phyloP scores from a whole-genome alignment of 768 basidiomycete species.

The Suillus clintonianus region DNA sequence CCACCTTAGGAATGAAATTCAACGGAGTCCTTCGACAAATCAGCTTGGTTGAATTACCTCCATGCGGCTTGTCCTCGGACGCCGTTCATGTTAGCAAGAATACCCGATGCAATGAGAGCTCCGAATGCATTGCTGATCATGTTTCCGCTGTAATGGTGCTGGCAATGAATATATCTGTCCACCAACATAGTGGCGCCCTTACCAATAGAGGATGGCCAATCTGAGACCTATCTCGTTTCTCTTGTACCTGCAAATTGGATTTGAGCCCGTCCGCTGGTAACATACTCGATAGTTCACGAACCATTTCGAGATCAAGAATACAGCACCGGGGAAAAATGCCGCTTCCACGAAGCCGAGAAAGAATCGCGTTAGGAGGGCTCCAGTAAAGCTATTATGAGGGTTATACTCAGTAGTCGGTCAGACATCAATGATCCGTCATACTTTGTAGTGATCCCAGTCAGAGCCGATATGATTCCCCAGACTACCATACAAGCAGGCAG shows the following conservation, averaged over 20 bases:
- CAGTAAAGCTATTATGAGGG: constrained; percentile 34
- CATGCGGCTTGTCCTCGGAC: constrained; percentile 51
- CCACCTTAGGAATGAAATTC: constrained; percentile 35
- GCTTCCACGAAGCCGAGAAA: constrained; percentile 56
- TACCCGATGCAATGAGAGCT: constrained; percentile 48
- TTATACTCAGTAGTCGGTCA: not conserved
- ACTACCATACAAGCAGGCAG: constrained; percentile 66
- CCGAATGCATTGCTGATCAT: constrained; percentile 60
- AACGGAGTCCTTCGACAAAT: not conserved
- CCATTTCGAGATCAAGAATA: constrained; percentile 39
- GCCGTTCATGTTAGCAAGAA: constrained; percentile 49
- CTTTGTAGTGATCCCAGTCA: constrained; percentile 43
- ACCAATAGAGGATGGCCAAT: constrained; percentile 46
- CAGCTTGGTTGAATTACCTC: constrained; percentile 37
- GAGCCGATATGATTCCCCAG: constrained; percentile 64
- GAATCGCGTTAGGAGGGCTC: constrained; percentile 48
- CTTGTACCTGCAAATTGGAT: constrained; percentile 39
- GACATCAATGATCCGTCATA: constrained; percentile 8
- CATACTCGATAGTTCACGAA: constrained; percentile 26
- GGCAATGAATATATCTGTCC: too few relatives aligned
- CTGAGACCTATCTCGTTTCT: constrained; percentile 45
- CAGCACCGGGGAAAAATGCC: constrained; percentile 46
- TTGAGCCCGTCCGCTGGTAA: constrained; percentile 23
- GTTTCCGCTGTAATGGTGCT: constrained; percentile 32
- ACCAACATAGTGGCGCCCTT: not conserved